Conservation (phyloP, 768 basidiomycete species). For the Nidula microcarpa region DNA sequence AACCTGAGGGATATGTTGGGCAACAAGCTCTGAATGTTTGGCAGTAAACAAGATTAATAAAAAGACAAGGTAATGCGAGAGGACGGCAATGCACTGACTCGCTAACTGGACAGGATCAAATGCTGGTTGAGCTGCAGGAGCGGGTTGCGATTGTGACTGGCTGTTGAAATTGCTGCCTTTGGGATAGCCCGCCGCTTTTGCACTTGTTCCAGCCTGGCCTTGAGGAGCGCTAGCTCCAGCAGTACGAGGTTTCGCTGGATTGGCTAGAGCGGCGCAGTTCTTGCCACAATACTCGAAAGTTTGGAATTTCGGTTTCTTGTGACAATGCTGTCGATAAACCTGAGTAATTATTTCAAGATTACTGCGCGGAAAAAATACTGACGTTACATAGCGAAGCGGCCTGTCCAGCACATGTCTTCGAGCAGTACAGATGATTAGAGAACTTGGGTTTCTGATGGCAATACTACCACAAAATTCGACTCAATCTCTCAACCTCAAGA, state of each 20-base stretch:
- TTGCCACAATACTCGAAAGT: constrained; percentile 63
- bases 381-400: constrained; percentile 43
- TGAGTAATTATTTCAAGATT: not conserved
- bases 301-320: constrained; percentile 56
- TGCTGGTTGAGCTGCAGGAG: constrained; percentile 14
- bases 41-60: not conserved
- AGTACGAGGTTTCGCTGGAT: constrained; percentile 15
- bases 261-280: constrained; percentile 53
- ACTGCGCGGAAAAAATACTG: no score
- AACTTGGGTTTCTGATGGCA: constrained; percentile 50
- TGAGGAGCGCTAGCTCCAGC: constrained; percentile 4
- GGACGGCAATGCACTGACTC: constrained; percentile 21
- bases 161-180: constrained; percentile 9
- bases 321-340: constrained; percentile 38
- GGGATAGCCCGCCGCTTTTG: constrained; percentile 10
- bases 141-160: constrained; percentile 8
- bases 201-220: constrained; percentile 1
- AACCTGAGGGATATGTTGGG: constrained; percentile 44
- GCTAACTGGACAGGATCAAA: constrained; percentile 37
- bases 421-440: constrained; percentile 42
- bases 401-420: constrained; percentile 51
- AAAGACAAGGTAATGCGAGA: not conserved
- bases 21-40: constrained; percentile 33
- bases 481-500: no score
- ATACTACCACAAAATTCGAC: constrained; percentile 24